Percentiles rank a stretch among this genome's conserved stretches.
These are phyloP conservation scores for Dendrocalamus latiflorus DNA, from an alignment of 202 grass and related monocot genomes.

Conservation along the genomic window DNA sequence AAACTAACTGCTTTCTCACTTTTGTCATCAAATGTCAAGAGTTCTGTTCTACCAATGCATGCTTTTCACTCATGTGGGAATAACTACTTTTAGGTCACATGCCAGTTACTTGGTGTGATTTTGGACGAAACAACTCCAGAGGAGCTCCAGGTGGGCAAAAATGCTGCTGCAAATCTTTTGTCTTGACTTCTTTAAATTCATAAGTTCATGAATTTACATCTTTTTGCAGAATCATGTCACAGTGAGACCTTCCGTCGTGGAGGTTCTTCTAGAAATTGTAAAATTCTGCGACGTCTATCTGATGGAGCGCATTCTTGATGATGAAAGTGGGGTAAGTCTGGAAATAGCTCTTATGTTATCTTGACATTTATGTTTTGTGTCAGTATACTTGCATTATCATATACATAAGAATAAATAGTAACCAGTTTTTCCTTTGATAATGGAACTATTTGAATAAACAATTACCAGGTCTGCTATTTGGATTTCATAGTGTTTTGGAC, in stretches of 20 bases:
- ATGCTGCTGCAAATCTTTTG: constrained; percentile 17
- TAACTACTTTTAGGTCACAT: constrained; percentile 64
- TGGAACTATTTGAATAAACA: not conserved
- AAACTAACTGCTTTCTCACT: constrained; percentile 6
- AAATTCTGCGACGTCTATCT: constrained; percentile 95
- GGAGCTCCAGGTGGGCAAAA: constrained; percentile 76
- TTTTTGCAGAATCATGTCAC: constrained; percentile 72
- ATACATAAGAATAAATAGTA: too few relatives aligned
- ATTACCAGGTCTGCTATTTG: not conserved
- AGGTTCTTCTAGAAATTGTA: constrained; percentile 83
- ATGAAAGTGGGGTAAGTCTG: constrained; percentile 67
- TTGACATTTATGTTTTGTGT: too few relatives aligned
- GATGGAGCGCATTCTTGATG: constrained; percentile 87
- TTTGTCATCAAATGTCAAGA: not conserved
- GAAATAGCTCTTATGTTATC: too few relatives aligned
- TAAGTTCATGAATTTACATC: constrained; percentile 6
- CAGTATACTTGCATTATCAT: too few relatives aligned
- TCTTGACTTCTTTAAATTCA: not conserved
- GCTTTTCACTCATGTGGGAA: constrained; percentile 15
- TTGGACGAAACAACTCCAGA: constrained; percentile 87
- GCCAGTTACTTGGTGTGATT: constrained; percentile 89
- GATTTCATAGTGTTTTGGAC: too few relatives aligned
- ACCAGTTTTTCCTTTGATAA: too few relatives aligned
- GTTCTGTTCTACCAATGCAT: constrained; percentile 15
- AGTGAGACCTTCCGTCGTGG: constrained; percentile 68